Base-by-base conservation (phyloP, 306 rosid species). In the Lathyrus aphaca region DNA sequence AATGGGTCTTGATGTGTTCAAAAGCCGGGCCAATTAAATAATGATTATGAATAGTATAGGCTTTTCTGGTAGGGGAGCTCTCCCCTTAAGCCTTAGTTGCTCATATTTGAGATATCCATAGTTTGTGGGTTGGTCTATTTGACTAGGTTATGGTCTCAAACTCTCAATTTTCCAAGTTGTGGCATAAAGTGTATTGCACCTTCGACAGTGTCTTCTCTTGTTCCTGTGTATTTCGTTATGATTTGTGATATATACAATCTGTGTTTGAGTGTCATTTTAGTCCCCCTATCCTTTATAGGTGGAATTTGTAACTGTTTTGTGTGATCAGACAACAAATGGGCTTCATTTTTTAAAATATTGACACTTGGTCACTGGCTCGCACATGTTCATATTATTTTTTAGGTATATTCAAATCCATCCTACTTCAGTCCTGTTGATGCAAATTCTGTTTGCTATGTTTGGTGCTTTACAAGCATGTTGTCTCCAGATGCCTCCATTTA, bases 1-100 rank as follows among this genome's bases (percentile, higher is more conserved):
- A 86, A 77, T 86, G 72, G 85, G 79, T 76, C 91, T 86, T 42
- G 88, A 86, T 60, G 91, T 86, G 74, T 81, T 86, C 75, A 84
- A 80, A 79, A 83, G 88, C 75, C 86, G 91, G 21, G 88, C 82
- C 35, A 77, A 42, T 80, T 86, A 74, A 79, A 77, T 49, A 77
- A 75, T 44, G 46, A 27, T 30, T 64, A 71, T 77, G 66, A 65
- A 56, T 77, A 64, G 64, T 51, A 18, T 27, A 71, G 57, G 72
- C 72, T 77, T 56, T 77, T 77, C 74, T 71, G 44, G 45, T 56
- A 53, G 69, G 80, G 67, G 77, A 65, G 64, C 69, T 56, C 74
- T 56, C 69, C 69, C 82, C 64, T 64, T 45, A 71, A 77, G 69
- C 77, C 81, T 46, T 77, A 55, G 73, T 71, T 77, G 64, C 72